phyloP scores from a whole-genome alignment of 306 rosid species.

The Prunus persica region Prunus_persica_NCBIv2 NC_034014.1:246001-246500 shows the following conservation, averaged over 20 bases:
- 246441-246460: background rate
- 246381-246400: constrained; percentile 86
- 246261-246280: constrained; percentile 10
- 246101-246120: background rate
- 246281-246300: background rate
- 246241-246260: background rate
- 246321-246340: constrained; percentile 99
- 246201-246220: background rate
- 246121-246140: constrained; percentile 6
- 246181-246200: background rate
- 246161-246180: background rate
- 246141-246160: constrained; percentile 12
- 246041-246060: background rate
- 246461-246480: background rate
- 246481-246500: background rate
- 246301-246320: constrained; percentile 12
- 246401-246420: constrained; percentile 74
- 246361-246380: constrained; percentile 76
- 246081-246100: background rate
- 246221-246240: background rate
- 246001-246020: constrained; percentile 48
- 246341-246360: constrained; percentile 98
- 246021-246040: background rate
- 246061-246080: background rate
- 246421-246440: background rate